Evolutionary conservation across 1,139 yeast genomes (phyloP).

Genomic region (Wickerhamiella infanticola): DNA sequence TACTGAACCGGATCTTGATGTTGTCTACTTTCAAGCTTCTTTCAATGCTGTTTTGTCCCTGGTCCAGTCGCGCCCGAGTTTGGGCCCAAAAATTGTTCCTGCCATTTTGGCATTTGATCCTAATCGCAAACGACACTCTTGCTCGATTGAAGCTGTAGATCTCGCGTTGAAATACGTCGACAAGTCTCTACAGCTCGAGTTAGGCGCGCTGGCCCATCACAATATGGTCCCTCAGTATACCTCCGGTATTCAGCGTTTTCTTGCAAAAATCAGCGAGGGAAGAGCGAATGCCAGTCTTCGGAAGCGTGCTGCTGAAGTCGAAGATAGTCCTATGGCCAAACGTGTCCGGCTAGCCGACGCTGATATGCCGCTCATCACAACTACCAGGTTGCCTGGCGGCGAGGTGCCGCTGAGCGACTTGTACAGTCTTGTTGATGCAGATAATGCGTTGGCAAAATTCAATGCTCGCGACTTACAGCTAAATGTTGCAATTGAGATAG

Average conservation of each 20-base stretch:
- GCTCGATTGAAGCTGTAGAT: conserved; percentile 16
- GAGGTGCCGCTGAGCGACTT: conserved; percentile 22
- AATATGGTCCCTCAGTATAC: conserved; percentile 17
- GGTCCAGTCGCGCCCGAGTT: conserved; percentile 22
- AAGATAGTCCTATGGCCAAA: conserved; percentile 13
- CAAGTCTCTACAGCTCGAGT: conserved; percentile 23
- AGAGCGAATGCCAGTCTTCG: conserved; percentile 19
- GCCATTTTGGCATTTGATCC: conserved; percentile 24
- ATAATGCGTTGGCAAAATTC: conserved; percentile 45
- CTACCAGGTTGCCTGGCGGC: conserved; percentile 19
- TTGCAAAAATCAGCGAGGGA: conserved; percentile 20
- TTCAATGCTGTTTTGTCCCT: conserved; percentile 25
- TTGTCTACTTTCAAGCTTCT: conserved; percentile 22
- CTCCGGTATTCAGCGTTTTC: conserved; percentile 20
- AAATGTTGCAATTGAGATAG: conserved; percentile 49
- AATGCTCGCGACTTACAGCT: conserved; percentile 57
- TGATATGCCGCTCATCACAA: conserved; percentile 16
- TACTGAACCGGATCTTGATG: conserved; percentile 25
- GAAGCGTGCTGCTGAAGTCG: conserved; percentile 14
- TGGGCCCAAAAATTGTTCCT: conserved; percentile 21
- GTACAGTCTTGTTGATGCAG: conserved; percentile 48
- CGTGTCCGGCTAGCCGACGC: conserved; percentile 14
- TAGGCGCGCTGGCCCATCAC: conserved; percentile 21
- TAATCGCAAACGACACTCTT: conserved; percentile 14
- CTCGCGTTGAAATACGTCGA: conserved; percentile 24